phyloP scores from a whole-genome alignment of 805 yeast genomes.

The Zygosaccharomyces pseudorouxii region DNA sequence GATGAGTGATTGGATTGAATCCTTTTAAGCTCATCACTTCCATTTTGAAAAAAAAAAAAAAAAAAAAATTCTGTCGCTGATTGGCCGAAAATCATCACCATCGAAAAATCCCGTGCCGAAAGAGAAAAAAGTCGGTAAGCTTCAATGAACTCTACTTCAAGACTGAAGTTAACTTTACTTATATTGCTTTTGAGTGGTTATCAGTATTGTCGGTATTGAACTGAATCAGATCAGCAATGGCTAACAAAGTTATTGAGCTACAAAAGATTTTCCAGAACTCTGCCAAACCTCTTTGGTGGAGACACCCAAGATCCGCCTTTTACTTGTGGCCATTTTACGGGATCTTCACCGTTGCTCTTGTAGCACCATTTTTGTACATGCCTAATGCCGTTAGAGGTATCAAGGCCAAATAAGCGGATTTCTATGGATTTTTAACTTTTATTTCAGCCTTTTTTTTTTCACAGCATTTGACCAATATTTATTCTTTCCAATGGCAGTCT shows the following conservation, averaged over 20 bases:
- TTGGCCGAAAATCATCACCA: not conserved
- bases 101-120: not conserved
- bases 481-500: constrained; percentile 3
- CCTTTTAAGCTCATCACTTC: not conserved
- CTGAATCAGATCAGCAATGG: constrained; percentile 27
- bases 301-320: constrained; percentile 65
- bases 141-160: not conserved
- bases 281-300: constrained; percentile 54
- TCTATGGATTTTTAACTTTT: constrained; percentile 1
- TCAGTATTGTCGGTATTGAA: not conserved
- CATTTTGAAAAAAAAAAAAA: not conserved
- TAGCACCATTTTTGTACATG: constrained; percentile 60
- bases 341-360: constrained; percentile 61
- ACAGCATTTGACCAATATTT: constrained; percentile 1
- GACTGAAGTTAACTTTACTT: not conserved
- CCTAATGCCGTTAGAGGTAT: constrained; percentile 71
- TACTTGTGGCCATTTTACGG: constrained; percentile 77
- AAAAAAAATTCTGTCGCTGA: constrained; percentile 2
- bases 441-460: constrained; percentile 3
- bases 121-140: not conserved
- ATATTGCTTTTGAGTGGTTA: too few relatives aligned
- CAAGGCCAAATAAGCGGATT: constrained; percentile 40
- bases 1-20: constrained; percentile 22
- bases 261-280: constrained; percentile 57
- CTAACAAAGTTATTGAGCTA: constrained; percentile 47